Conservation (phyloP, 1,284 basidiomycete genomes). For the Thelephora terrestris region DNA sequence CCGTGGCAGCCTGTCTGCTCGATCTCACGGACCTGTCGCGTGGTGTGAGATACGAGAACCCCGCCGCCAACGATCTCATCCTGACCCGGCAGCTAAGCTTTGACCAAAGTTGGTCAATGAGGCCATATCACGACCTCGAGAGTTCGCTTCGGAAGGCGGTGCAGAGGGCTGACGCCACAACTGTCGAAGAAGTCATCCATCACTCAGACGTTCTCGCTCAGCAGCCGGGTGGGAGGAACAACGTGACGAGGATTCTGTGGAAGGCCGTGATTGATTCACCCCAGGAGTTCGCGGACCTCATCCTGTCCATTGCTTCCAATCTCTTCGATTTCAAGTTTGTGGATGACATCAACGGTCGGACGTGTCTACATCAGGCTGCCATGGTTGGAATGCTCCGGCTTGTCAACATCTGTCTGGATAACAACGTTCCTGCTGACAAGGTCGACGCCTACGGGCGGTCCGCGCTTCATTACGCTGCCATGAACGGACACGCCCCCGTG, state of each 20-base stretch:
- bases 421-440: slow-evolving; percentile 57
- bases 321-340: slow-evolving; percentile 87
- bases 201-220: slow-evolving; percentile 59
- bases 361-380: slow-evolving; percentile 90
- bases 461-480: slow-evolving; percentile 91
- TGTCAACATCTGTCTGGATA: slow-evolving; percentile 73
- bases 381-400: slow-evolving; percentile 79
- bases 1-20: slow-evolving; percentile 87
- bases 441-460: slow-evolving; percentile 88
- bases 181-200: slow-evolving; percentile 61
- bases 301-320: slow-evolving; percentile 53
- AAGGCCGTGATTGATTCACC: slow-evolving; percentile 80
- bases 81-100: slow-evolving; percentile 65
- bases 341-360: slow-evolving; percentile 96
- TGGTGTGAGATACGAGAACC: slow-evolving; percentile 61
- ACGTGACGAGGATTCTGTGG: slow-evolving; percentile 85
- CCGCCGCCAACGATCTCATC: slow-evolving; percentile 36
- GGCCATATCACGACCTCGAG: slow-evolving; percentile 82
- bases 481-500: slow-evolving; percentile 79
- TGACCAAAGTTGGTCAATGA: slow-evolving; percentile 48
- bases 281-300: slow-evolving; percentile 60
- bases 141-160: slow-evolving; percentile 75
- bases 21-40: slow-evolving; percentile 83
- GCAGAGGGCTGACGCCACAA: slow-evolving; percentile 43
- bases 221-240: slow-evolving; percentile 47